phyloP scores from a whole-genome alignment of 2,329 filamentous ascomycete species.

The Trichoderma harzianum region DNA sequence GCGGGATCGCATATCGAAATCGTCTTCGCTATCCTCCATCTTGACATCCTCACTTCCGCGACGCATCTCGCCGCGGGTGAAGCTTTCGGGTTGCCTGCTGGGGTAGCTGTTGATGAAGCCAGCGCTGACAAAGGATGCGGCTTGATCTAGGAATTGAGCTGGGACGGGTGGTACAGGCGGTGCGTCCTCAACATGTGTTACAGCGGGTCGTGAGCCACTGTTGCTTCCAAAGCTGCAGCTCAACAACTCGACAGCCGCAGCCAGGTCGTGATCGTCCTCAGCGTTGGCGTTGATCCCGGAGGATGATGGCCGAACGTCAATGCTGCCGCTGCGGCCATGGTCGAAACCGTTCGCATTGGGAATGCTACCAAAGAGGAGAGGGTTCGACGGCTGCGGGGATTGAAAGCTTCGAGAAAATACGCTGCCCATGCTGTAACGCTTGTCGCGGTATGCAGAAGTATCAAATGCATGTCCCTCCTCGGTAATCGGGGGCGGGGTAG shows the following conservation, averaged over 20 bases:
- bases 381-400: conserved; percentile 67
- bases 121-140: conserved; percentile 53
- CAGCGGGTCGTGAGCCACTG: conserved; percentile 60
- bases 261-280: conserved; percentile 82
- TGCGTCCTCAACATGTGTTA: conserved; percentile 64
- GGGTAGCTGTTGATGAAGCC: conserved; percentile 64
- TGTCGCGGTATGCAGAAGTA: conserved; percentile 50
- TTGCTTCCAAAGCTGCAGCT: conserved; percentile 87
- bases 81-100: conserved; percentile 60
- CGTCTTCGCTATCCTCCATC: conserved; percentile 67
- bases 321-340: conserved; percentile 70
- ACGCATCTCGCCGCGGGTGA: conserved; percentile 57
- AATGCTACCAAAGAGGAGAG: conserved; percentile 47
- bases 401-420: conserved; percentile 77
- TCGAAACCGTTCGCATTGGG: conserved; percentile 44
- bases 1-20: conserved; percentile 58
- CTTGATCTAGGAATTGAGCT: conserved; percentile 68
- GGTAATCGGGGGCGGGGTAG: conserved; percentile 79
- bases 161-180: conserved; percentile 88
- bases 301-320: conserved; percentile 72
- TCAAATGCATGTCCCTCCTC: conserved; percentile 57
- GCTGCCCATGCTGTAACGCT: conserved; percentile 57
- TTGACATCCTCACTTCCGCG: conserved; percentile 56
- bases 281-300: conserved; percentile 72
- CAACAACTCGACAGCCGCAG: conserved; percentile 83